Evolutionary conservation across 1,284 basidiomycete genomes (phyloP).

Genomic region (Boletus sp.): DNA sequence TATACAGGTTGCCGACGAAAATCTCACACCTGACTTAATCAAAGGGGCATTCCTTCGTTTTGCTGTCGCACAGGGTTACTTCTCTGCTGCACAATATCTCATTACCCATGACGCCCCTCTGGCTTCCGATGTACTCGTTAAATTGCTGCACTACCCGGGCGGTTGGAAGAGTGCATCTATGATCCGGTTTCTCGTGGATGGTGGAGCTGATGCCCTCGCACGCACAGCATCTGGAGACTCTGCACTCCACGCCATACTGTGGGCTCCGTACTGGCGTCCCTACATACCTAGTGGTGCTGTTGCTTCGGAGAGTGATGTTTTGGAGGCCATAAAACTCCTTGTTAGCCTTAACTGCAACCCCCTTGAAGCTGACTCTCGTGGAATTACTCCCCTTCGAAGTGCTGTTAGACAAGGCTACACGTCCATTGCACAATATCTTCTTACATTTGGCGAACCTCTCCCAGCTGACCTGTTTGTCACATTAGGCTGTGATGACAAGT

Average conservation of each 20-base stretch:
- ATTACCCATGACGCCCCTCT: background rate
- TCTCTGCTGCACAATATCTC: background rate
- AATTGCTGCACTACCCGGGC: background rate
- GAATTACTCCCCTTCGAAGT: background rate
- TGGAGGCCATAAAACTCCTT: background rate
- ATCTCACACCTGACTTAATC: background rate
- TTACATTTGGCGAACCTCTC: background rate
- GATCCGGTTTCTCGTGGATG: background rate
- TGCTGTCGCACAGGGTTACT: background rate
- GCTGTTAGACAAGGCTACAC: too few relatives aligned
- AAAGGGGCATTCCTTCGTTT: background rate
- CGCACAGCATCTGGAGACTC: background rate
- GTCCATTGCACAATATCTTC: background rate
- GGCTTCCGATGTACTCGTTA: background rate
- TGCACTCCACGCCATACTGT: background rate
- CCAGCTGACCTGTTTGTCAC: background rate
- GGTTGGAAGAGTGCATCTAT: background rate
- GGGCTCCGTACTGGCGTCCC: background rate
- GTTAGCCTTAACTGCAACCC: background rate
- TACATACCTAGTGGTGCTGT: background rate
- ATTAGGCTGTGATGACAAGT: background rate
- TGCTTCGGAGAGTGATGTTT: background rate
- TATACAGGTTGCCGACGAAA: background rate
- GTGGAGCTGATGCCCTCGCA: background rate
- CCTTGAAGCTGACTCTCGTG: background rate